Percentiles rank a stretch among this genome's conserved stretches.
Evolutionary conservation across 2,329 filamentous ascomycete genomes (phyloP).

Genomic region (Amauroascus niger): DNA sequence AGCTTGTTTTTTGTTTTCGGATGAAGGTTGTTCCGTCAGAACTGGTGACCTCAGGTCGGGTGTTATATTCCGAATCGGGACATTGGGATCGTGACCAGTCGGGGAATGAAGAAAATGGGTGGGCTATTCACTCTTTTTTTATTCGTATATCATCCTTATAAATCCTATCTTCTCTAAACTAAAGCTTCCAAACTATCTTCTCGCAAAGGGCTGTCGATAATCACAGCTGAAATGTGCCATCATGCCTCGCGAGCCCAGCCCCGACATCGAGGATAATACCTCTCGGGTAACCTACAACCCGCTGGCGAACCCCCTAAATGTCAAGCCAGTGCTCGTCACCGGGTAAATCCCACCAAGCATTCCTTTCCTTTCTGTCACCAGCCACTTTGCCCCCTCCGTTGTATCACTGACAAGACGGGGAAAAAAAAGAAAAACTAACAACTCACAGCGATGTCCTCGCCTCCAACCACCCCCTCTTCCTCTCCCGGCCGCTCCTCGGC

Average conservation of each 20-base stretch:
- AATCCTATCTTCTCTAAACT: not conserved
- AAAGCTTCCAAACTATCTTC: too few relatives aligned
- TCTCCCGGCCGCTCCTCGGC: conserved; percentile 46
- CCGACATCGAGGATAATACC: conserved; percentile 19
- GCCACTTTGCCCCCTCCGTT: too few relatives aligned
- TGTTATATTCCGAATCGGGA: too few relatives aligned
- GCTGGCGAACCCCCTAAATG: conserved; percentile 42
- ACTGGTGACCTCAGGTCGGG: not conserved
- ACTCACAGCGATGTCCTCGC: conserved; percentile 15
- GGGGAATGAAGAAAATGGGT: too few relatives aligned
- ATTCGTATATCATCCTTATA: not conserved
- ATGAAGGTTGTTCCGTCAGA: not conserved
- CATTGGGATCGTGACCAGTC: too few relatives aligned
- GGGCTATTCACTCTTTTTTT: too few relatives aligned
- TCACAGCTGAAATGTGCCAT: conserved; percentile 20
- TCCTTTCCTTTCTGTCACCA: not conserved
- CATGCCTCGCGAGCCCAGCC: conserved; percentile 19
- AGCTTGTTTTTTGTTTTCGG: not conserved
- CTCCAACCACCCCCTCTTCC: conserved; percentile 38
- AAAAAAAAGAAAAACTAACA: too few relatives aligned
- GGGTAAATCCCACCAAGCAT: conserved; percentile 35
- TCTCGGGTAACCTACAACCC: conserved; percentile 38
- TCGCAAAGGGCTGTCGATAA: too few relatives aligned
- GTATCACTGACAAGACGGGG: too few relatives aligned
- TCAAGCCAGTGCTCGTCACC: conserved; percentile 43